Base-by-base conservation (phyloP, 73 alveolate species). In the Uronychia setigera region DNA sequence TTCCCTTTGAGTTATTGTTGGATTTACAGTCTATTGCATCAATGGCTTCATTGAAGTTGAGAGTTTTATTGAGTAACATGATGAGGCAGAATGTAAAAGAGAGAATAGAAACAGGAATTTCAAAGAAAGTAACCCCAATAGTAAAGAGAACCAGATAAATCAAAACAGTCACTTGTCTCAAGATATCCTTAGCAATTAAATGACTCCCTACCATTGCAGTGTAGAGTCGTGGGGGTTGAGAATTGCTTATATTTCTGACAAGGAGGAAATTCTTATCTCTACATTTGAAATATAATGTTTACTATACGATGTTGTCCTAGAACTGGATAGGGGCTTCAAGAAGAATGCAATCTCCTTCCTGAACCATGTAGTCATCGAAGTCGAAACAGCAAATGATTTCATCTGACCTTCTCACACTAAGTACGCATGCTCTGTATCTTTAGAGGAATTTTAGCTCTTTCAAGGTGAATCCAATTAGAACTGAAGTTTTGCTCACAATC, bases 371-470 rank as follows among this genome's bases (percentile, higher is more conserved):
- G 29, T 28, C 79, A 5, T 28, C 79, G 32, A 67, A 67, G 5
- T 67, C 29, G 5, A 28, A 67, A 30, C 79, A 67, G 79, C 79
- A 67, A 67, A 67, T 28, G 14, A 67, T 25, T 26, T 67, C 79
- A 13, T 67, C 32, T 67, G 29, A 67, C 14, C 79, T 5, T 26
- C 79, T 67, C 14, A 67, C 32, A 67, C 34, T 13, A 26, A 67
- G 14, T 5, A 67, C 32, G 30, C 79, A 67, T 14, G 34, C 32
- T 67, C 32, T 26, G 32, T 67, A 67, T 13, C 79, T 5, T 30
- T 67, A 13, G 14, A 67, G 32, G 79, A 67, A 67, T 5, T 5
- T 67, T 26, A 67, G 32, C 29, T 67, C 79, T 67, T 9, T 26
- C 32, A 67, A 25, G 32, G 79, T 13, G 34, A 1, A 26, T 67